phyloP scores from a whole-genome alignment of 495 filamentous ascomycete genomes.

The Cladorrhinum samala region DNA sequence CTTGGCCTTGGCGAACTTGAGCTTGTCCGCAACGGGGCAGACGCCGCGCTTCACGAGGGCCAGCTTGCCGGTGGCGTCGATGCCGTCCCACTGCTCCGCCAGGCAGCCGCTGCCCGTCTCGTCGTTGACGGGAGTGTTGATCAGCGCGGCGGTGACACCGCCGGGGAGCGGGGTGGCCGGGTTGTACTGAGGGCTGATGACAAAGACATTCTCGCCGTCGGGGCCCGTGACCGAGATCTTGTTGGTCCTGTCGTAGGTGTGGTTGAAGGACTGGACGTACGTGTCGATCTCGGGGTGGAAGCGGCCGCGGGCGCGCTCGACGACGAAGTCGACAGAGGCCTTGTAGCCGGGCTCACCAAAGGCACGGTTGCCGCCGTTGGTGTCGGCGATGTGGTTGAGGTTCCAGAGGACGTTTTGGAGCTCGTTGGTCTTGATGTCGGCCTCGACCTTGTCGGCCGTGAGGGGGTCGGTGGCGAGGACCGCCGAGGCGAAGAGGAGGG shows the following conservation, averaged over 20 bases:
- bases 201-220: conserved; percentile 22
- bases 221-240: conserved; percentile 23
- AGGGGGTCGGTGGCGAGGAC: conserved; percentile 16
- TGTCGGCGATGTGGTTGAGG: conserved; percentile 37
- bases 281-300: conserved; percentile 33
- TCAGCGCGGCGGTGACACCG: conserved; percentile 16
- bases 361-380: conserved; percentile 43
- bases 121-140: conserved; percentile 27
- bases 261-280: conserved; percentile 49
- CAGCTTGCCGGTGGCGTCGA: conserved; percentile 47
- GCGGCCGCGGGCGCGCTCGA: conserved; percentile 33
- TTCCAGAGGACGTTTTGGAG: conserved; percentile 30
- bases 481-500: conserved; percentile 14
- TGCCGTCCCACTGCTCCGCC: conserved; percentile 29
- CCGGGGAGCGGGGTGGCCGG: conserved; percentile 17
- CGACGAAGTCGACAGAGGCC: conserved; percentile 57
- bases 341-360: conserved; percentile 58
- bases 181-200: conserved; percentile 27
- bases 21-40: conserved; percentile 57
- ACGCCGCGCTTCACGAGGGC: conserved; percentile 57
- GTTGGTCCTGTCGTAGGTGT: conserved; percentile 25
- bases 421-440: conserved; percentile 25
- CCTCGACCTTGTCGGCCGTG: conserved; percentile 23
- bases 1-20: conserved; percentile 49
- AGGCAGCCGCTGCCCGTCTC: conserved; percentile 31